Evolutionary conservation across 768 basidiomycete species (phyloP).

Genomic region (Lanmaoa rubissima): DNA sequence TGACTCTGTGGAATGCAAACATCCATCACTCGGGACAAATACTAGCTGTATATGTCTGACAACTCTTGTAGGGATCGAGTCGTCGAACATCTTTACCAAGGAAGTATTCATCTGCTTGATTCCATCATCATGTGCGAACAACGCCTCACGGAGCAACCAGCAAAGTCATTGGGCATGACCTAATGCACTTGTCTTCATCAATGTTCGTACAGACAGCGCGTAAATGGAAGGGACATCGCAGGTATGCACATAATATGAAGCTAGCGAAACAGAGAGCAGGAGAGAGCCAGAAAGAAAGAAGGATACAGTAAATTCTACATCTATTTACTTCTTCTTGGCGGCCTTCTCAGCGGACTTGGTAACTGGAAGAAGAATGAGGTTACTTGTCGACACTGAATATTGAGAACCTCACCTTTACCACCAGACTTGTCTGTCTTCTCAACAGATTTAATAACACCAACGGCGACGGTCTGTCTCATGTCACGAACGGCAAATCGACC

Average conservation of each 20-base stretch:
- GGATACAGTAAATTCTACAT: constrained; percentile 68
- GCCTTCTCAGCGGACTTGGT: constrained; percentile 98
- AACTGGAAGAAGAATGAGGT: constrained; percentile 43
- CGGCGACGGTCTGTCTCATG: constrained; percentile 99
- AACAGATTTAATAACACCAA: constrained; percentile 97
- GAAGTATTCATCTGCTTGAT: neutral
- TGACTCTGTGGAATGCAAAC: neutral
- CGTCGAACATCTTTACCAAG: neutral
- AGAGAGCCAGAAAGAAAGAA: constrained; percentile 47
- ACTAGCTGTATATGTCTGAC: neutral
- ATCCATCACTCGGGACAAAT: neutral
- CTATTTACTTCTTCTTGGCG: constrained; percentile 92
- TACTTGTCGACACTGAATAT: neutral
- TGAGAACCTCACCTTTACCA: constrained; percentile 68
- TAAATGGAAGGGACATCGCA: constrained; percentile 31
- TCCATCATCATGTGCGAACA: neutral
- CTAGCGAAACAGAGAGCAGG: constrained; percentile 39
- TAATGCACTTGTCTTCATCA: constrained; percentile 37
- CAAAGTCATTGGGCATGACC: constrained; percentile 13
- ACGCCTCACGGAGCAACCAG: neutral
- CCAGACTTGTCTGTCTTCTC: constrained; percentile 89
- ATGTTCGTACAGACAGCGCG: constrained; percentile 49
- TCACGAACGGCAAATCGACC: constrained; percentile 99
- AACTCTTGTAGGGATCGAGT: neutral
- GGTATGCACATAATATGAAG: constrained; percentile 34